Percentiles rank a stretch among this genome's conserved stretches.
phyloP scores from a whole-genome alignment of 805 yeast genomes.

The Kodamaea restingae region DNA sequence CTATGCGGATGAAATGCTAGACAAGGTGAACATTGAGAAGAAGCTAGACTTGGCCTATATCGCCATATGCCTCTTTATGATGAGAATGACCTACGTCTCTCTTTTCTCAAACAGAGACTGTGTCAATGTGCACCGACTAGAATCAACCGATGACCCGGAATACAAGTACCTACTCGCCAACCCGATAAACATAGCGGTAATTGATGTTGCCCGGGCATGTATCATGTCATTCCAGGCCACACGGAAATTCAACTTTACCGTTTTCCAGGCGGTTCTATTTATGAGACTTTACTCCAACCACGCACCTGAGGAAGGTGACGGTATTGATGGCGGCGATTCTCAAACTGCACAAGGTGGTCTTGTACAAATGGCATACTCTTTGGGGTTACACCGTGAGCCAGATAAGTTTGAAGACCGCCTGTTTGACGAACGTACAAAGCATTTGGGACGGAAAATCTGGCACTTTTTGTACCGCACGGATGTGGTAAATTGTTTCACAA shows the following conservation, averaged over 20 bases:
- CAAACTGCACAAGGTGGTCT: slow-evolving; percentile 11
- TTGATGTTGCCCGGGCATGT: slow-evolving; percentile 20
- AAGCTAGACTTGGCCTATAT: slow-evolving; percentile 32
- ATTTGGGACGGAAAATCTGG: slow-evolving; percentile 60
- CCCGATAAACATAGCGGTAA: slow-evolving; percentile 19
- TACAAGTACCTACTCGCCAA: slow-evolving; percentile 17
- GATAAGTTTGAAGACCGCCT: slow-evolving; percentile 19
- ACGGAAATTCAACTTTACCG: slow-evolving; percentile 9
- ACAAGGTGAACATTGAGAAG: slow-evolving; percentile 24
- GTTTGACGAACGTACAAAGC: slow-evolving; percentile 34
- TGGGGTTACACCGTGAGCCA: slow-evolving; percentile 23
- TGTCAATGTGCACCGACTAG: slow-evolving; percentile 25
- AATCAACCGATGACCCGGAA: slow-evolving; percentile 17
- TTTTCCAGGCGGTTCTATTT: slow-evolving; percentile 12
- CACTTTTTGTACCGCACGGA: slow-evolving; percentile 35
- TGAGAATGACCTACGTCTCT: slow-evolving; percentile 33
- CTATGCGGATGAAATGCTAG: slow-evolving; percentile 18
- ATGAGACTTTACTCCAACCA: slow-evolving; percentile 10
- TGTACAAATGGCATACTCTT: slow-evolving; percentile 18
- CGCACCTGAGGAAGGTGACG: slow-evolving; percentile 15
- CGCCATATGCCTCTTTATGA: slow-evolving; percentile 30
- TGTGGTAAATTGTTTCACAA: slow-evolving; percentile 9
- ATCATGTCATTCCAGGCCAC: slow-evolving; percentile 17
- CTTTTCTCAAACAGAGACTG: slow-evolving; percentile 33
- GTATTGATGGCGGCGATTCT: slow-evolving; percentile 13